Evolutionary conservation across 2,329 filamentous ascomycete species (phyloP), one percentile per base, ranked within the genome.

Genomic region (Grosmannia clavigera): DNA sequence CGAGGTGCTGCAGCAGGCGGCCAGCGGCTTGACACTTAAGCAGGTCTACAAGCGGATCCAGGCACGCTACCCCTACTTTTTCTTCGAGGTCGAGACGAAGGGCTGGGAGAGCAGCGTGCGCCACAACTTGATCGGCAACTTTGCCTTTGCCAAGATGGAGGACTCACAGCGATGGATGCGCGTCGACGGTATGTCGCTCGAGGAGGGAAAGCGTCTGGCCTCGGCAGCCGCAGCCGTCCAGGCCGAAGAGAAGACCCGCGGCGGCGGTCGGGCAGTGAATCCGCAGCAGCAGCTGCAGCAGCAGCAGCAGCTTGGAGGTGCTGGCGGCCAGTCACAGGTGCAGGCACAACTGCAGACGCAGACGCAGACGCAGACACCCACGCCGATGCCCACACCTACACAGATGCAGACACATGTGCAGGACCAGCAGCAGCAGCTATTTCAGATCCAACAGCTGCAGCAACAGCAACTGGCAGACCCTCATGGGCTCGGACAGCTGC

Each of bases 101-200:
- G 81, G 81, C n/a, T 84, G 81, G 81, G 81, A 84, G 68, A 84
- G 81, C 64, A 84, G 81, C 65, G 81, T 84, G n/a, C 78, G 81
- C 0, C 81, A 84, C 65, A 84, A 84, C 60, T 74, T 84, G 33
- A 82, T 84, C 64, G 81, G 81, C 2, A 84, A 84, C 67, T 78
- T 81, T 64, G 81, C 81, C 7, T 84, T 84, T 67, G 75, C 74
- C 64, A 84, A 84, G 68, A 77, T 81, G 62, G 79, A 82, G 46
- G 75, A 76, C 33, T 81, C 78, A 1, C 76, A 79, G 52, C 71
- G 81, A 25, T 84, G 81, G 81, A 77, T 75, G 61, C 79, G 81
- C 43, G 78, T 83, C 77, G 2, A 81, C 80, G 33, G 33, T 2
- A 76, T 84, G 31, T 79, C 82, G 64, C 73, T 84, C 25, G 81